phyloP scores from a whole-genome alignment of 2,329 filamentous ascomycete species.

The Tetracladium maxilliforme region DNA sequence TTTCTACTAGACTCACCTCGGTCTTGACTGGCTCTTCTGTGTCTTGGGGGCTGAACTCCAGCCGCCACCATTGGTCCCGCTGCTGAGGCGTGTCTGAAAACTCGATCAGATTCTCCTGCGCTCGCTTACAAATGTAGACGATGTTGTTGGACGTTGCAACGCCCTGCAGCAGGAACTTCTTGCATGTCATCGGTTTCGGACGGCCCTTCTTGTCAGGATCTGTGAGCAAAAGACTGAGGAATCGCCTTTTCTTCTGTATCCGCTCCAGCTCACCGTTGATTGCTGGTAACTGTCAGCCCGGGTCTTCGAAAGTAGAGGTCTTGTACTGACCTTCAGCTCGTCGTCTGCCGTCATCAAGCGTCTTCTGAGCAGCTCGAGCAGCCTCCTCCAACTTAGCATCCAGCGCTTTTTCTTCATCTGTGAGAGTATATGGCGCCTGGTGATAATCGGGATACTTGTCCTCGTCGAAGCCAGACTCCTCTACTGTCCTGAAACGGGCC shows the following conservation, averaged over 20 bases:
- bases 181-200: conserved; percentile 8
- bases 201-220: conserved; percentile 18
- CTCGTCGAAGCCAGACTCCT: no score
- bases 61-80: conserved; percentile 44
- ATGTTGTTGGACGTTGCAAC: conserved; percentile 30
- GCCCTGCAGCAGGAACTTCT: conserved; percentile 33
- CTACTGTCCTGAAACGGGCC: no score
- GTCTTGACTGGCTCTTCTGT: conserved; percentile 28
- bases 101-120: conserved; percentile 22
- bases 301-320: no score
- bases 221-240: conserved; percentile 18
- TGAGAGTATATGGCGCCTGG: no score
- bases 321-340: neutral
- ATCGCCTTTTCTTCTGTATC: conserved; percentile 13
- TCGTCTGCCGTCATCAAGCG: neutral
- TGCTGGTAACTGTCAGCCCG: conserved; percentile 9
- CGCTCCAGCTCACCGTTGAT: neutral
- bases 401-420: no score
- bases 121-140: conserved; percentile 32
- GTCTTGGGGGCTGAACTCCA: conserved; percentile 23
- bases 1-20: conserved; percentile 23
- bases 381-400: no score
- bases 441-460: no score
- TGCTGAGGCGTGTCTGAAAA: conserved; percentile 12
- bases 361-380: no score